Evolutionary conservation across 2,329 filamentous ascomycete species (phyloP).

Genomic region (Botrytis cinerea): DNA sequence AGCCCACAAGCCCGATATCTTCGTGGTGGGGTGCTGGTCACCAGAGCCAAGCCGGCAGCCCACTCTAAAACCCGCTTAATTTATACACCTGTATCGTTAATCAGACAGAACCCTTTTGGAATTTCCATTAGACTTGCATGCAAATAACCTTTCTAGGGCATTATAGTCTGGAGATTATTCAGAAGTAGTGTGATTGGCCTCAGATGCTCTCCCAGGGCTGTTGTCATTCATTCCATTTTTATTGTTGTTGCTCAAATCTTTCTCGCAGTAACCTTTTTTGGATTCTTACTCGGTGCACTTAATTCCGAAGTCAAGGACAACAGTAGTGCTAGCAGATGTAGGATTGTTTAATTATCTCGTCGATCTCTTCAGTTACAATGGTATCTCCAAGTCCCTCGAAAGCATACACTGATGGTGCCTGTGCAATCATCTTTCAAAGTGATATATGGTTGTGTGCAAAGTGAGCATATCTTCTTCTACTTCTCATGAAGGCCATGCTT

Average conservation of each 20-base stretch:
- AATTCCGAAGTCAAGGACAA: neutral
- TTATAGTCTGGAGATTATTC: neutral
- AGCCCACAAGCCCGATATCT: neutral
- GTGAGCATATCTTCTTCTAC: neutral
- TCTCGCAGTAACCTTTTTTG: neutral
- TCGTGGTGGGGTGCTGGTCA: neutral
- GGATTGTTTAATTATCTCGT: neutral
- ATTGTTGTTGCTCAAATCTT: neutral
- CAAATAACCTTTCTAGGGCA: neutral
- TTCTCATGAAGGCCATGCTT: neutral
- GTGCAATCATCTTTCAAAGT: neutral
- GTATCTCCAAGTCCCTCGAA: neutral
- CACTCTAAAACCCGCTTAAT: neutral
- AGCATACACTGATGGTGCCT: neutral
- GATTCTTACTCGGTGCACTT: neutral
- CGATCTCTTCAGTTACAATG: neutral
- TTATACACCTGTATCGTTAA: neutral
- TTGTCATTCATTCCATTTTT: too few species aligned
- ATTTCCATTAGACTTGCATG: neutral
- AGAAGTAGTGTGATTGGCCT: too few species aligned
- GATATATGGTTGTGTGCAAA: neutral
- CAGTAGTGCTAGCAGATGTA: too few species aligned
- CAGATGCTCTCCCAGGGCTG: neutral
- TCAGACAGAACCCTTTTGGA: neutral
- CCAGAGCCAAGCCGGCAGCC: too few species aligned